Conservation (phyloP, 169 alveolate species). For the Cryptosporidium viatorum region DNA sequence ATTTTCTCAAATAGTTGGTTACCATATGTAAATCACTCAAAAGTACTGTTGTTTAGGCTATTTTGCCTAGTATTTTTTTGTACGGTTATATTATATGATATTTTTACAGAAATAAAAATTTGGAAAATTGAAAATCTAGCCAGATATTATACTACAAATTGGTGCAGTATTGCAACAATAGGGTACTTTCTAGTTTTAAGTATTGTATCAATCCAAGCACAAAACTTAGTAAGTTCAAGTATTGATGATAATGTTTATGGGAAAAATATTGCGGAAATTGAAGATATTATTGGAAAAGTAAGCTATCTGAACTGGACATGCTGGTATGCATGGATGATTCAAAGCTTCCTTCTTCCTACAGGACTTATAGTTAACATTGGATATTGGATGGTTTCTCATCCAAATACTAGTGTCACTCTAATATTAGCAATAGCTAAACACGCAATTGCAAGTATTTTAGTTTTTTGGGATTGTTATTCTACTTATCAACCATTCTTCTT, state of each 20-base stretch:
- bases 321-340: conserved; percentile 76
- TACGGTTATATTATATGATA: conserved; percentile 36
- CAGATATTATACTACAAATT: conserved; percentile 64
- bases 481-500: conserved; percentile 70
- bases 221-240: conserved; percentile 15
- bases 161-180: conserved; percentile 74
- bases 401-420: conserved; percentile 34
- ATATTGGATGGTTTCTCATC: conserved; percentile 75
- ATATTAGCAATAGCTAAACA: conserved; percentile 54
- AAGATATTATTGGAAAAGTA: conserved; percentile 34
- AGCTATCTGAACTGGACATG: conserved; percentile 64
- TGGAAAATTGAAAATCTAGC: conserved; percentile 67
- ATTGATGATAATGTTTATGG: conserved; percentile 49
- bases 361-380: conserved; percentile 73
- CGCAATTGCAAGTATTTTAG: conserved; percentile 65
- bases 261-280: conserved; percentile 32
- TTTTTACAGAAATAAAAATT: conserved; percentile 61
- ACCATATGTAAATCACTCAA: conserved; percentile 41
- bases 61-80: conserved; percentile 23
- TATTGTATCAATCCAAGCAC: conserved; percentile 56
- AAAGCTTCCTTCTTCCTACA: conserved; percentile 64
- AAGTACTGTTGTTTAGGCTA: conserved; percentile 52
- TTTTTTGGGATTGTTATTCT: conserved; percentile 66
- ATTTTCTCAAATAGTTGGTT: conserved; percentile 70
- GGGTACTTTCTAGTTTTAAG: conserved; percentile 54